Percentiles rank a stretch among this genome's conserved stretches.
These are phyloP conservation scores for Penicillium silybi DNA, from an alignment of 495 filamentous ascomycete genomes.

Conservation along the genomic window DNA sequence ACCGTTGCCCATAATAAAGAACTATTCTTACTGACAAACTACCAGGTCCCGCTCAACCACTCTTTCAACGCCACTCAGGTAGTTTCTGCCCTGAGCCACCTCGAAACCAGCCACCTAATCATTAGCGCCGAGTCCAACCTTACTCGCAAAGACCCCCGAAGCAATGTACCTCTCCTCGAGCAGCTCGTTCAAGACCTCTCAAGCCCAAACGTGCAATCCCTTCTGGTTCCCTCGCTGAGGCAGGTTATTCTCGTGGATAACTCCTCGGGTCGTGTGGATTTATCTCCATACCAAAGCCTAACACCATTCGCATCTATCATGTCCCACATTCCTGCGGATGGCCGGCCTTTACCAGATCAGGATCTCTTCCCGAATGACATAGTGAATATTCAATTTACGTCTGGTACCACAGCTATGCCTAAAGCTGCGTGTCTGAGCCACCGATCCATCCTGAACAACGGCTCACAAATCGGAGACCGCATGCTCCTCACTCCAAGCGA, in stretches of 20 bases:
- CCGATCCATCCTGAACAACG: conserved; percentile 84
- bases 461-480: conserved; percentile 70
- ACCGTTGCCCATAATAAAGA: neutral
- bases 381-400: conserved; percentile 96
- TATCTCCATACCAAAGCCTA: conserved; percentile 38
- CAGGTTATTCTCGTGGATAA: conserved; percentile 81
- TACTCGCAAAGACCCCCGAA: conserved; percentile 71
- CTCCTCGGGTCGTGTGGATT: conserved; percentile 55
- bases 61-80: conserved; percentile 82
- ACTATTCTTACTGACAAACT: neutral
- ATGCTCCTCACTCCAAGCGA: conserved; percentile 74
- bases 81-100: conserved; percentile 69
- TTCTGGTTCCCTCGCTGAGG: conserved; percentile 63
- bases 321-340: conserved; percentile 49
- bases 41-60: conserved; percentile 81
- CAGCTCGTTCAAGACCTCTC: conserved; percentile 60
- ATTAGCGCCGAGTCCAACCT: conserved; percentile 84
- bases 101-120: conserved; percentile 71
- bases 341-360: conserved; percentile 32
- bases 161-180: conserved; percentile 67
- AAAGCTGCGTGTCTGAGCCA: conserved; percentile 92
- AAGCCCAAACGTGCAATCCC: conserved; percentile 52
- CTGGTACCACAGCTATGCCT: conserved; percentile 82
- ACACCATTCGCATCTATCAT: conserved; percentile 49
- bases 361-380: conserved; percentile 64